Evolutionary conservation across 345 rosid genomes (phyloP), one percentile per base, ranked within the genome.

Genomic region (Ceriops zippeliana): DNA sequence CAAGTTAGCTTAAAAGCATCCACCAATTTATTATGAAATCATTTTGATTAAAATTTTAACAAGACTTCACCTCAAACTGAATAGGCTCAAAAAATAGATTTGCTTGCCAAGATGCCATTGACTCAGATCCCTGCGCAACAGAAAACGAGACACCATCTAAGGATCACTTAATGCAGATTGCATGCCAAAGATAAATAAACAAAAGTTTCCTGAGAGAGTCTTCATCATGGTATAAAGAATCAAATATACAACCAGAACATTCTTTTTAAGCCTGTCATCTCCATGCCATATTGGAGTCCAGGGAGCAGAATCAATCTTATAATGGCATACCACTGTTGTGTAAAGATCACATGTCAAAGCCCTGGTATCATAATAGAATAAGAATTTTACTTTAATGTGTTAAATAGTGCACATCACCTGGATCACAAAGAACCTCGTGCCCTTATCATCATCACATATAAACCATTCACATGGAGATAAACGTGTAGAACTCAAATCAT

Each of bases 401-500:
- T n/a, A 5, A 53, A n/a, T 53, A 53, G 58, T 6, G 5, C 28
- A 21, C 59, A 54, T 54, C 15, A 93, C 98, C 98, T 95, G 99
- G 73, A 95, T 89, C 56, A 85, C 90, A 78, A 95, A 83, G 85
- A 83, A 90, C 78, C 97, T 88, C 3, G 97, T 89, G 51, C 76
- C 82, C 69, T 73, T 82, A 66, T 90, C 93, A 73, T 91, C 96
- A 20, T 95, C 99, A 21, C 99, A 90, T 47, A 92, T 78, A 58
- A 90, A 92, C 99, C 99, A 95, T 70, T 90, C 96, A 58, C 97
- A 92, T 13, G 96, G 96, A 1, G 96, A 90, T 26, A 90, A 89
- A 42, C 15, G 70, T 35, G 83, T 81, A 19, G 99, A 92, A 52
- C 81, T 90, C 57, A 95, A 70, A 81, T 87, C 96, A 83, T 95